phyloP scores from a whole-genome alignment of 805 yeast genomes.

The Myxozyma neotropica region DNA sequence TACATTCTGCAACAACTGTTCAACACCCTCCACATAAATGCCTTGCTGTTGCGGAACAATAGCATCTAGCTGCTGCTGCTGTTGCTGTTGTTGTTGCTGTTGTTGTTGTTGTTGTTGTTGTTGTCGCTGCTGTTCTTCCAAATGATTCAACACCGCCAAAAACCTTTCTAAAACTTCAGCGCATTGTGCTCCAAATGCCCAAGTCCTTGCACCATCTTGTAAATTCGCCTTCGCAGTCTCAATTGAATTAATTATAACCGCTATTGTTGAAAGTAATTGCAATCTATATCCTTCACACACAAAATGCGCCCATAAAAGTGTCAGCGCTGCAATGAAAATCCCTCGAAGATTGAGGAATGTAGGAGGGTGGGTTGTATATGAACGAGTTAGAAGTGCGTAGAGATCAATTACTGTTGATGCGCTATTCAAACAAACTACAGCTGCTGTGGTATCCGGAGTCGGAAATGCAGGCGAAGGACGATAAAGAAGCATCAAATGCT shows the following conservation, averaged over 20 bases:
- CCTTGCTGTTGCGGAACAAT: background rate
- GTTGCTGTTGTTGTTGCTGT: background rate
- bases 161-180: conserved; percentile 17
- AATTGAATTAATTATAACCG: conserved; percentile 4
- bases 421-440: conserved; percentile 11
- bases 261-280: conserved; percentile 1
- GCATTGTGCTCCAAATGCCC: conserved; percentile 25
- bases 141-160: conserved; percentile 1
- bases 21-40: background rate
- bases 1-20: background rate
- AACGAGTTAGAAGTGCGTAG: conserved; percentile 6
- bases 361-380: conserved; percentile 2
- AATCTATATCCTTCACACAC: conserved; percentile 3
- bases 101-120: background rate
- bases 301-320: conserved; percentile 27
- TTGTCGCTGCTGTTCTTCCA: conserved; percentile 2
- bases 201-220: conserved; percentile 10
- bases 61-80: conserved; percentile 6
- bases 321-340: conserved; percentile 24
- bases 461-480: conserved; percentile 28
- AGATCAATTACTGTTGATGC: conserved; percentile 24
- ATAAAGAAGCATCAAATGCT: conserved; percentile 26
- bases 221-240: conserved; percentile 8
- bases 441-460: conserved; percentile 18
- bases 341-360: conserved; percentile 18